phyloP scores from a whole-genome alignment of 768 basidiomycete species.

The Pholiota molesta region DNA sequence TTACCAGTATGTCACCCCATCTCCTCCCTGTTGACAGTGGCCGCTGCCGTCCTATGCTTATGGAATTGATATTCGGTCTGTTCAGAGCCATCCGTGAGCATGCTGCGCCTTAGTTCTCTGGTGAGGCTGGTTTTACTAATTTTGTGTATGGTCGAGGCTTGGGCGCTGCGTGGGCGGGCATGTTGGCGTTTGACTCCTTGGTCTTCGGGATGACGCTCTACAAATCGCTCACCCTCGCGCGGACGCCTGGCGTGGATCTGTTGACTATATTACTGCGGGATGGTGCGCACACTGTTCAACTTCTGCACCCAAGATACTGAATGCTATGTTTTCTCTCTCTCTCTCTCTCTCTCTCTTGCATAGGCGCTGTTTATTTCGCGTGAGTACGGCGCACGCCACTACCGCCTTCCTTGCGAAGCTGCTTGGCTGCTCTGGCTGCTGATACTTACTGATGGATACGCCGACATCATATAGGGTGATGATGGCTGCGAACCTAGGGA shows the following conservation, averaged over 20 bases:
- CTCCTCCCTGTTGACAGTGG: not conserved
- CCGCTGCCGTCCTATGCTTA: not conserved
- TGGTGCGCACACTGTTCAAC: constrained; percentile 26
- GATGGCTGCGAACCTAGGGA: constrained; percentile 35
- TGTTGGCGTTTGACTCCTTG: constrained; percentile 42
- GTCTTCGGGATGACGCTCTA: constrained; percentile 45
- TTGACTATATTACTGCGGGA: constrained; percentile 40
- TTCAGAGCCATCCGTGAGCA: not conserved
- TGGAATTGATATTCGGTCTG: not conserved
- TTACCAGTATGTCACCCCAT: constrained; percentile 23
- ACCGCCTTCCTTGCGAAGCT: too few relatives aligned
- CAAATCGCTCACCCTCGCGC: constrained; percentile 35
- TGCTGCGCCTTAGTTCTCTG: too few relatives aligned
- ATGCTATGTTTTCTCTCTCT: not conserved
- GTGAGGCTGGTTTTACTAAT: not conserved
- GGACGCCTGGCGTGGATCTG: constrained; percentile 26
- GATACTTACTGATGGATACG: not conserved
- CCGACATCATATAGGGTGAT: constrained; percentile 32
- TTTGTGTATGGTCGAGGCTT: constrained; percentile 30
- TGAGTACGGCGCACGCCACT: constrained; percentile 13
- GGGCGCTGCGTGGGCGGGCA: constrained; percentile 39
- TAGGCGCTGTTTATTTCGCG: constrained; percentile 45
- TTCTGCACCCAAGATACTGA: not conserved
- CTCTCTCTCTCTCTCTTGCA: constrained; percentile 1
- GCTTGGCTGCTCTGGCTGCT: not conserved